Evolutionary conservation across 176 grass and related monocot species (phyloP), one percentile per base, ranked within the genome.

Genomic region (Eragrostis curvula): DNA sequence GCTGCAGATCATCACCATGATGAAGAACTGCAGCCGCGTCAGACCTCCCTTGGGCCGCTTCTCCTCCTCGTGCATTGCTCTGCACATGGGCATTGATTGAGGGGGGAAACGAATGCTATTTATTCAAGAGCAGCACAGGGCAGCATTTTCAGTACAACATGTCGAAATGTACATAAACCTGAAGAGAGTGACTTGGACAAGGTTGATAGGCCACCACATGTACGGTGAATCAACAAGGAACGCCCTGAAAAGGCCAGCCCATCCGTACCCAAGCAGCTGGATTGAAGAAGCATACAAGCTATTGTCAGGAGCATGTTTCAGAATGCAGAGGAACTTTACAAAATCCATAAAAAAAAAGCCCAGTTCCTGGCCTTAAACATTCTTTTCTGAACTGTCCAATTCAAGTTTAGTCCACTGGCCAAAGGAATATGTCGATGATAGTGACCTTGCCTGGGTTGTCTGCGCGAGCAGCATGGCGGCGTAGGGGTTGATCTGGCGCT

Each of bases 141-240:
- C 32, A 36, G 32, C 32, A 36, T 36, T 36, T 36, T 4, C 32
- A 36, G n/a, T n/a, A 36, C 53, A 50, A 63, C 25, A 16, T 21
- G 71, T 45, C 12, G 10, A 73, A 30, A 64, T n/a, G 6, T 2
- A 18, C 12, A 45, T 59, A 32, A 23, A 91, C 94, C 90, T 89
- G 74, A 90, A 97, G 27, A 94, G 85, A 29, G 94, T 94, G 63
- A 97, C 89, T 10, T 90, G 84, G 2, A 97, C 91, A 12, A 97
- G 62, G 60, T 87, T 97, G 12, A 63, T 49, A 3, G 94, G 94
- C 91, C 94, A 97, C 94, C 94, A 94, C 94, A 97, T 97, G 66
- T 91, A 94, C 1, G 94, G 89, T 10, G 89, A 94, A 45, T 97
- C 91, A 13, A 97, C 91, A 11, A 97, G 73, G 46, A 85, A 89